Percentiles rank a stretch among this genome's conserved stretches.
Evolutionary conservation across 1,284 basidiomycete genomes (phyloP).

Genomic region (Sanguinoderma infundibulare): DNA sequence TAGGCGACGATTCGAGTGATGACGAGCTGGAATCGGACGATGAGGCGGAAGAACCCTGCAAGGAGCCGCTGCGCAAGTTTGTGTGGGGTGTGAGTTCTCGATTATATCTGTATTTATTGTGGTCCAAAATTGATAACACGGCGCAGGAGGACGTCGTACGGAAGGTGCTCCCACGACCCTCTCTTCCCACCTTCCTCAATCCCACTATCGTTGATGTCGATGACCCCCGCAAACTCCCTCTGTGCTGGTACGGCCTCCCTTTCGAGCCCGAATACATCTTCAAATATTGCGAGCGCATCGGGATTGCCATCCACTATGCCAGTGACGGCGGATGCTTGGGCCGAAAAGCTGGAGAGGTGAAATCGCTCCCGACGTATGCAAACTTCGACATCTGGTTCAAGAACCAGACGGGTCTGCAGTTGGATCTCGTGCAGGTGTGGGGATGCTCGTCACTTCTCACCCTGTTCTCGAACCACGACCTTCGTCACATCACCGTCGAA

Average conservation of each 20-base stretch:
- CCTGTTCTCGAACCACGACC: not conserved
- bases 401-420: not conserved
- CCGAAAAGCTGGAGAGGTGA: not conserved
- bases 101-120: no score
- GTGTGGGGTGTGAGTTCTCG: not conserved
- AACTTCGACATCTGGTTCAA: not conserved
- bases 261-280: not conserved
- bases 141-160: not conserved
- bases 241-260: not conserved
- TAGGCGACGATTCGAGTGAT: no score
- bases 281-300: not conserved
- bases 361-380: not conserved
- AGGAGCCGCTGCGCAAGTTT: not conserved
- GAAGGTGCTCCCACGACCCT: not conserved
- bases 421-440: not conserved
- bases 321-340: not conserved
- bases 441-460: not conserved
- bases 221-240: not conserved
- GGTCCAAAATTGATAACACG: not conserved
- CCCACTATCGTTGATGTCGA: not conserved
- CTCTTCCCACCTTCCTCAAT: not conserved
- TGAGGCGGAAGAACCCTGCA: no score
- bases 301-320: not conserved
- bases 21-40: no score
- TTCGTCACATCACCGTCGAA: not conserved